Conservation (phyloP, 73 alveolate genomes). For the Effrenium voratum region DNA sequence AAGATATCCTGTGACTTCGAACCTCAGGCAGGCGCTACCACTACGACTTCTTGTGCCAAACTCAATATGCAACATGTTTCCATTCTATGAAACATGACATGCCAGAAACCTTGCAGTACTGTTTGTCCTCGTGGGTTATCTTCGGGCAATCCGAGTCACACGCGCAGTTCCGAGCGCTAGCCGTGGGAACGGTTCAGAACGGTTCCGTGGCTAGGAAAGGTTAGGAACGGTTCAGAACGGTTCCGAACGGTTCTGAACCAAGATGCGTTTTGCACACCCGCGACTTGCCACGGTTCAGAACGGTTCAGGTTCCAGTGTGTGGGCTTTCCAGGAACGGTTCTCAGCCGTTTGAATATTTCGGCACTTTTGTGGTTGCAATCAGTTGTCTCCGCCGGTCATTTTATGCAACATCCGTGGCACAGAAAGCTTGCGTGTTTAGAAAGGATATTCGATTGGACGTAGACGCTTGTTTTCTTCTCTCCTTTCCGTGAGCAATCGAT, state of each 20-base stretch:
- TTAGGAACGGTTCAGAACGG: neutral
- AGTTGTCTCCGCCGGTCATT: too few species aligned
- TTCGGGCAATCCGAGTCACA: neutral
- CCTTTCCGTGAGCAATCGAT: too few species aligned
- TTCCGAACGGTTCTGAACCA: neutral
- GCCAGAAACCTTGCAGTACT: neutral
- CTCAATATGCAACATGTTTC: neutral
- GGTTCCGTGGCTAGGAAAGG: neutral
- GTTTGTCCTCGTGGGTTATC: neutral
- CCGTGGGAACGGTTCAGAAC: constrained; percentile 1
- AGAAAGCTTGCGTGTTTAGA: too few species aligned
- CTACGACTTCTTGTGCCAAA: neutral
- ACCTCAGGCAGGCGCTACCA: neutral
- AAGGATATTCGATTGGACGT: too few species aligned
- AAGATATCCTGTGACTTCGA: neutral
- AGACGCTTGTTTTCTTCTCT: neutral
- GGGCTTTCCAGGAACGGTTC: too few species aligned
- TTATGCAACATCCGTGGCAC: too few species aligned
- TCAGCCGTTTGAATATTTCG: too few species aligned
- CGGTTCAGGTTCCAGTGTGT: too few species aligned
- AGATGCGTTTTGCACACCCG: neutral
- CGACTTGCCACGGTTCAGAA: neutral
- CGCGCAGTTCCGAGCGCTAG: neutral
- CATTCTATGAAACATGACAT: neutral
- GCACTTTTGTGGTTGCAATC: too few species aligned